Evolutionary conservation across 192 early-diverging fungal genomes (phyloP), one percentile per base, ranked within the genome.

Genomic region (Hyaloraphidium curvatum): DNA sequence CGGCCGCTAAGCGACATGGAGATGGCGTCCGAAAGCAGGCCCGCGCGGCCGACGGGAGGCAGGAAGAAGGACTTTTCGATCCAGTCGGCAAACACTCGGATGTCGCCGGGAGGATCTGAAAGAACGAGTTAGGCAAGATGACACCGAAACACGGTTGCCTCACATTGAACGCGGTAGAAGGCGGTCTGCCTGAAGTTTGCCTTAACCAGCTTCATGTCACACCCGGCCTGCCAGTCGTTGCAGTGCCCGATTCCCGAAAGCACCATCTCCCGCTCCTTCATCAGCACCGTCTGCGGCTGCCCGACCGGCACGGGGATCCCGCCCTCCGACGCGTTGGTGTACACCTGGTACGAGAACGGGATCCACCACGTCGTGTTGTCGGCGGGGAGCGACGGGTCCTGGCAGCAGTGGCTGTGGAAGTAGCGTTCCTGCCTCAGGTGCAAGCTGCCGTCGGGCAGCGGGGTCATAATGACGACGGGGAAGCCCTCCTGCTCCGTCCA

Each of bases 401-500:
- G 33, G 7, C 9, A 37, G 7, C 7, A 37, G 7, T n/a, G n/a
- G n/a, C n/a, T n/a, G n/a, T n/a, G n/a, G n/a, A n/a, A 11, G 33
- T 37, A 97, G 22, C 93, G 79, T 50, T 74, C 77, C 62, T 97
- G 93, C 29, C 65, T 68, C 37, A 97, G 62, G 28, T 74, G 54
- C 19, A 91, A 33, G 16, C 67, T 77, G 16, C 72, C 5, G 19
- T 65, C 59, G 37, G 56, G 29, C 28, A 78, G 72, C 40, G 75
- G 63, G 1, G 68, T 62, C 28, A 96, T 78, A 52, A 72, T 75
- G 21, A 96, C 60, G 7, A 92, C 75, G 26, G 89, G 89, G 61
- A 83, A 89, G 13, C 93, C 93, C 31, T 82, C 69, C 55, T 83
- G 74, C 50, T 69, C 72, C 41, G 87, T 92, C 93, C 93, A 97